A percentile compares a stretch with the other conserved stretches of the same genome.
Evolutionary conservation across 176 grass and related monocot species (phyloP).

Genomic region (Chrysopogon serrulatus): DNA sequence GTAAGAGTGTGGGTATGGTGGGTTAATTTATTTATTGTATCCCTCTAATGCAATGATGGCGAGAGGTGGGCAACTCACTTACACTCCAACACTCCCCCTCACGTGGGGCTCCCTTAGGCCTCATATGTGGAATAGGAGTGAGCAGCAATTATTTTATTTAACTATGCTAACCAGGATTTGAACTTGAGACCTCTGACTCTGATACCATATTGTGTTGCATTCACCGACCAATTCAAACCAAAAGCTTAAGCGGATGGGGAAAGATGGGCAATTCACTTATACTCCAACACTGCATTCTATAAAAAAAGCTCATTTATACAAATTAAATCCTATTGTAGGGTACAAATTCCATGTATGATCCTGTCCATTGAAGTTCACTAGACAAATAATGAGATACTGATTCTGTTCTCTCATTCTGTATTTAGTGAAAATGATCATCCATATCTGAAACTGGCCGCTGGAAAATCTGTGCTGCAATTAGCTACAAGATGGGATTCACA

Average conservation of each 20-base stretch:
- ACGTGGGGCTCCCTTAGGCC: no score
- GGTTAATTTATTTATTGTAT: not conserved
- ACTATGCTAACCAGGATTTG: no score
- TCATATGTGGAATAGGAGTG: no score
- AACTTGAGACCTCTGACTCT: no score
- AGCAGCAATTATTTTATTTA: no score
- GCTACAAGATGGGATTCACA: slow-evolving; percentile 85
- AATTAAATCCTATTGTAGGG: slow-evolving; percentile 12
- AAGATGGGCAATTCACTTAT: no score
- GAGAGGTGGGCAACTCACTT: no score
- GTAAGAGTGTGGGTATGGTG: no score
- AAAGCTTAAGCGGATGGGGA: no score
- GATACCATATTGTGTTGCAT: no score
- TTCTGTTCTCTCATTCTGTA: not conserved
- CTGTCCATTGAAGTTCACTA: not conserved
- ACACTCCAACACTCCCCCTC: no score
- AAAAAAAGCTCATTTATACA: not conserved
- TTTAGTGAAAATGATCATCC: slow-evolving; percentile 72
- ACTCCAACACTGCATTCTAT: not conserved
- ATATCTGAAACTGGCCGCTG: slow-evolving; percentile 68
- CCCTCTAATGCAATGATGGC: not conserved
- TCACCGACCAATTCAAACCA: no score
- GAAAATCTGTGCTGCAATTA: slow-evolving; percentile 73
- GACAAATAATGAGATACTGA: slow-evolving; percentile 18
- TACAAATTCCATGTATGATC: slow-evolving; percentile 8